Percentiles rank a stretch among this genome's conserved stretches.
phyloP scores from a whole-genome alignment of 345 rosid species.

The Salix koriyanagi region DNA sequence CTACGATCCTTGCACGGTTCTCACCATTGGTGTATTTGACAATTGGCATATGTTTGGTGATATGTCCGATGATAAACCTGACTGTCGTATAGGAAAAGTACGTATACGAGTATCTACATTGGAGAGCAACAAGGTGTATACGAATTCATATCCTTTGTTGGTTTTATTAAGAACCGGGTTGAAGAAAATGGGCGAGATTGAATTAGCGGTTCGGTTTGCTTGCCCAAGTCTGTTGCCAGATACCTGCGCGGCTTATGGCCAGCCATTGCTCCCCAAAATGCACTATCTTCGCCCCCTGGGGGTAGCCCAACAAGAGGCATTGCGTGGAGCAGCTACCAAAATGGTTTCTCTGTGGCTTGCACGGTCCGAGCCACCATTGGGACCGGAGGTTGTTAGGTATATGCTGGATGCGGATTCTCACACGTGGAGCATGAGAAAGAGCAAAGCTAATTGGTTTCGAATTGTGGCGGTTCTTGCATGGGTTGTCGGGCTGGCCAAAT shows the following conservation, averaged over 20 bases:
- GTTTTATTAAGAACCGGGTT: conserved; percentile 57
- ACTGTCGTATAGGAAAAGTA: conserved; percentile 69
- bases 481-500: conserved; percentile 87
- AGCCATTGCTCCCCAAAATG: conserved; percentile 84
- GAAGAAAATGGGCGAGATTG: conserved; percentile 97
- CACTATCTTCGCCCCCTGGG: conserved; percentile 92
- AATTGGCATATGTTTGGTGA: conserved; percentile 88
- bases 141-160: conserved; percentile 75
- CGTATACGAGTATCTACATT: conserved; percentile 81
- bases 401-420: conserved; percentile 97
- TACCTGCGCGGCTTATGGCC: conserved; percentile 68
- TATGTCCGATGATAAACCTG: conserved; percentile 47
- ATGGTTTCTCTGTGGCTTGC: conserved; percentile 87
- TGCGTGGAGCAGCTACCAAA: conserved; percentile 83
- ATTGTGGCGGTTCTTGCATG: conserved; percentile 87
- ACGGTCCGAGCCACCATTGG: conserved; percentile 83
- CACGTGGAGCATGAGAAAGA: conserved; percentile 96
- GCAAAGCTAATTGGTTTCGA: conserved; percentile 93
- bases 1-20: conserved; percentile 87
- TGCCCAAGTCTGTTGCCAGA: conserved; percentile 82
- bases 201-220: conserved; percentile 78
- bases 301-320: conserved; percentile 87
- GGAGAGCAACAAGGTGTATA: conserved; percentile 87
- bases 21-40: conserved; percentile 80
- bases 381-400: conserved; percentile 78